Conservation (phyloP, 495 filamentous ascomycete species). For the Hypomontagnella monticulosa region DNA sequence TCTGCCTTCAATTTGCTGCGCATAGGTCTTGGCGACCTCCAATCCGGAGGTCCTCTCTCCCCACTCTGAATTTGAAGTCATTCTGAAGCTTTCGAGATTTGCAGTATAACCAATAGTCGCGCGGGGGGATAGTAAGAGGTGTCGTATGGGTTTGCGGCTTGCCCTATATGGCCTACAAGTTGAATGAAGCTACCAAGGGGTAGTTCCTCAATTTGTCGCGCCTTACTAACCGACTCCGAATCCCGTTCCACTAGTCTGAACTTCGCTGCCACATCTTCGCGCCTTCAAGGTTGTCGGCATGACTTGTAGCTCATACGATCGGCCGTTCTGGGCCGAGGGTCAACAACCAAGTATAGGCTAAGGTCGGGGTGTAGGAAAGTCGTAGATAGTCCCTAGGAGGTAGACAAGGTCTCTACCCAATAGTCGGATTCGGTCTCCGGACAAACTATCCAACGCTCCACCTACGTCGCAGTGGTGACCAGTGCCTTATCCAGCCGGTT, state of each 20-base stretch:
- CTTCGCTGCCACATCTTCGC: slow-evolving; percentile 5
- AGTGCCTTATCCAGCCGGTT: slow-evolving; percentile 18
- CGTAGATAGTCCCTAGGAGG: slow-evolving; percentile 1
- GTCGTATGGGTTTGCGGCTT: background rate
- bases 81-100: slow-evolving; percentile 14
- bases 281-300: slow-evolving; percentile 24
- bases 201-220: background rate
- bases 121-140: background rate
- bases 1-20: slow-evolving; percentile 48
- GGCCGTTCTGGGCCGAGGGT: slow-evolving; percentile 32
- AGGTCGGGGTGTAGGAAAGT: slow-evolving; percentile 16
- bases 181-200: background rate
- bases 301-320: slow-evolving; percentile 14
- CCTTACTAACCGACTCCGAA: slow-evolving; percentile 23
- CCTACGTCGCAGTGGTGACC: slow-evolving; percentile 5
- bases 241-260: slow-evolving; percentile 17
- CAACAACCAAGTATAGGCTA: slow-evolving; percentile 33
- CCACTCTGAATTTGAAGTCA: slow-evolving; percentile 56
- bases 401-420: slow-evolving; percentile 18
- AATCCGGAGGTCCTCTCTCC: slow-evolving; percentile 54
- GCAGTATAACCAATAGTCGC: background rate
- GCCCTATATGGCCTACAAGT: background rate
- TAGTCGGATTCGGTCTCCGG: slow-evolving; percentile 13
- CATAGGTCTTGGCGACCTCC: slow-evolving; percentile 55
- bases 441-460: slow-evolving; percentile 28